Evolutionary conservation across 1,139 yeast species (phyloP).

Genomic region (Candida mesenterica): DNA sequence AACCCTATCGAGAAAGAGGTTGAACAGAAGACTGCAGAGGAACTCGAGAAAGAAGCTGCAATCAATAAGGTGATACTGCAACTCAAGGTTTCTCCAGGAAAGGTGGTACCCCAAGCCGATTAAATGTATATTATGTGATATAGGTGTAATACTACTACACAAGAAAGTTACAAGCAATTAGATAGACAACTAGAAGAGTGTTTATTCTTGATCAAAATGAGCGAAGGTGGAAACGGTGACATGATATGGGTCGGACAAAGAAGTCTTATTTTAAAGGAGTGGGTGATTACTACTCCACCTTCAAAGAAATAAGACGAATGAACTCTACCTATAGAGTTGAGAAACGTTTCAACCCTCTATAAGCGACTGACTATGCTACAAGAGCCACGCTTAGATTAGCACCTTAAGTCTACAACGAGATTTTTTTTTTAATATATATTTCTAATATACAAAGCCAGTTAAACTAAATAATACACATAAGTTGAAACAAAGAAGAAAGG

Average conservation of each 20-base stretch:
- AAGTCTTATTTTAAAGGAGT: too few relatives aligned
- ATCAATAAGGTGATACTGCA: background rate
- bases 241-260: too few relatives aligned
- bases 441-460: conserved; percentile 13
- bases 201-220: too few relatives aligned
- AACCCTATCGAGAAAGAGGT: background rate
- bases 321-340: too few relatives aligned
- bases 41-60: background rate
- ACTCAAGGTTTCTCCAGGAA: background rate
- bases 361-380: background rate
- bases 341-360: too few relatives aligned
- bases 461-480: conserved; percentile 16
- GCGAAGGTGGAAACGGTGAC: too few relatives aligned
- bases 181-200: too few relatives aligned
- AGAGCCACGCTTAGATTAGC: background rate
- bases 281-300: too few relatives aligned
- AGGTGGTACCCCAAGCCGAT: background rate
- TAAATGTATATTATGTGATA: too few relatives aligned
- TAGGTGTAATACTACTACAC: too few relatives aligned
- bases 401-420: background rate
- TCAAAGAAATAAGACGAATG: too few relatives aligned
- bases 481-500: conserved; percentile 10
- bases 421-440: conserved; percentile 3
- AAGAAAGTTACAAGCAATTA: too few relatives aligned
- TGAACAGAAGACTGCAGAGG: background rate